Percentiles rank a stretch among this genome's conserved stretches.
These are phyloP conservation scores for Hanseniaspora valbyensis DNA, from an alignment of 805 yeast genomes.

Conservation along the genomic window DNA sequence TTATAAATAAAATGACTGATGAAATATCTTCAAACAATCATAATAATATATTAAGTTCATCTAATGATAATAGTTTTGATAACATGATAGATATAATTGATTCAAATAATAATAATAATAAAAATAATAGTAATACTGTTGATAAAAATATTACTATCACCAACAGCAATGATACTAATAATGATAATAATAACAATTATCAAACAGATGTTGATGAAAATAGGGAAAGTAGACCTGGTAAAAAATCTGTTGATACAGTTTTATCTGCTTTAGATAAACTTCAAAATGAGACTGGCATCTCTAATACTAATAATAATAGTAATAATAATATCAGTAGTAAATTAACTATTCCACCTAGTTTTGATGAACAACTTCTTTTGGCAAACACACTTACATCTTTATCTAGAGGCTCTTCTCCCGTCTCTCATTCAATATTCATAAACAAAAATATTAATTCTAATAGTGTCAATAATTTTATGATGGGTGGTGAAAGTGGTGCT, in stretches of 20 bases:
- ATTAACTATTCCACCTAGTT: too few species aligned
- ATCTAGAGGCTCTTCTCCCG: conserved; percentile 13
- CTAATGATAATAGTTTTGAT: conserved; percentile 1
- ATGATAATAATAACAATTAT: neutral
- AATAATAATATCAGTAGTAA: too few species aligned
- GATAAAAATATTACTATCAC: too few species aligned
- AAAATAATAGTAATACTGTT: neutral
- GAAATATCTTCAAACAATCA: neutral
- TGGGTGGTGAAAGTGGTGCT: neutral
- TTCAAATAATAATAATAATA: neutral
- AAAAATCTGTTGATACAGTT: conserved; percentile 1
- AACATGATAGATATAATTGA: neutral
- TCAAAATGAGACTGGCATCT: neutral
- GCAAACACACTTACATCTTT: conserved; percentile 11
- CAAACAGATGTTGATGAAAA: neutral
- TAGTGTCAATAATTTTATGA: neutral
- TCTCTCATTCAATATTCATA: neutral
- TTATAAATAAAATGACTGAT: neutral
- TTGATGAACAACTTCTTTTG: conserved; percentile 9
- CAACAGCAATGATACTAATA: neutral
- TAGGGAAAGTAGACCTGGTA: neutral
- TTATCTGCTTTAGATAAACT: conserved; percentile 7
- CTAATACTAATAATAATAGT: neutral
- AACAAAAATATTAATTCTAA: neutral
- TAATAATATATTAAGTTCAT: neutral